Base-by-base conservation (phyloP, 345 rosid genomes). In the Linum tenue region DNA sequence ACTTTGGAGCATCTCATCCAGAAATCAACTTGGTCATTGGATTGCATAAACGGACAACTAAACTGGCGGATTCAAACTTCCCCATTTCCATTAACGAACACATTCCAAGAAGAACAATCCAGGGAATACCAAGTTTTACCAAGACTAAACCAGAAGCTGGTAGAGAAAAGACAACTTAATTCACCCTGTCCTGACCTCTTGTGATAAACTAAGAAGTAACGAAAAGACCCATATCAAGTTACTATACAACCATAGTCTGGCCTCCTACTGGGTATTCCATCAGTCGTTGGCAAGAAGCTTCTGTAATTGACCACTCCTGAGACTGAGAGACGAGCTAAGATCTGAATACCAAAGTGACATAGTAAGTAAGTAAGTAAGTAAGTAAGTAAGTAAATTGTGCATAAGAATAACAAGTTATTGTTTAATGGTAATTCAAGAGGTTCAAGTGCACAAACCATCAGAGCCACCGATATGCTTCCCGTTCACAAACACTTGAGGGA, bases 221-320 rank as follows among this genome's bases (percentile, higher is more conserved):
- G 31, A 22, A 22, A 22, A 22, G 31, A 22, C 31, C 31, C 31
- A 22, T 22, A 22, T 22, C 31, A 22, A 22, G 31, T 22, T 22
- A 22, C 31, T 22, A 22, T 22, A 22, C 31, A 22, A 44, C 51
- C 51, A 44, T 14, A 44, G 11, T 22, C 51, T 44, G 12, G 12
- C 11, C 12, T 44, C 51, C 51, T 44, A 1, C 12, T 5, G 10
- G 12, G 12, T 2, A 7, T 7, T 44, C 12, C 31, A 5, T 44
- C 51, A 44, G 51, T 44, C 51, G 7, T 44, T 44, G 12, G 51
- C 59, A 43, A 48, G 22, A 14, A 55, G 44, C 41, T 39, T 55
- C 37, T n/a, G 59, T 78, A 88, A 60, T 50, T 81, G 65, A 67
- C 91, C 95, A 61, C 67, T 80, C 43, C 59, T 39, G 43, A 73